These are phyloP conservation scores for Ampelocalamus luodianensis DNA, from an alignment of 176 grass and related monocot genomes.

Conservation along the genomic window DNA sequence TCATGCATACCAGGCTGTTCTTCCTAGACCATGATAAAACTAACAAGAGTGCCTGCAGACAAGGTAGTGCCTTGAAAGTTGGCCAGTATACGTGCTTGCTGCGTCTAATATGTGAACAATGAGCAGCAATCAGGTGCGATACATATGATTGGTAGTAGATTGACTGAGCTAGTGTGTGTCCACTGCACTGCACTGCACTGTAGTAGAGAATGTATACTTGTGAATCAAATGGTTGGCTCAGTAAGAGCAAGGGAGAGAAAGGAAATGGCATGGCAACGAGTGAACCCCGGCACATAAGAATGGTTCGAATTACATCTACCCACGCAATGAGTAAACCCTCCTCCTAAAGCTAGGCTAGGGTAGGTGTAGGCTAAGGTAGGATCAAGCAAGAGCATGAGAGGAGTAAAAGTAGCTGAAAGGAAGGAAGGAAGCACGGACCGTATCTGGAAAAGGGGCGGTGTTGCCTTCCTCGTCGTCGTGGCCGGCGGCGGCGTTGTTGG, in stretches of 20 bases:
- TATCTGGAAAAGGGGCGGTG: slow-evolving; percentile 59
- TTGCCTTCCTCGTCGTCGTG: slow-evolving; percentile 61
- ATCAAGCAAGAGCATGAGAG: not conserved
- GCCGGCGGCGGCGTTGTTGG: slow-evolving; percentile 58
- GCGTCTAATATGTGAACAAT: not conserved
- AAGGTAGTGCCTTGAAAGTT: not conserved
- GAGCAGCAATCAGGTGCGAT: not conserved
- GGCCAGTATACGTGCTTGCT: not conserved
- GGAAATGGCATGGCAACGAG: not conserved
- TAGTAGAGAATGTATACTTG: not conserved
- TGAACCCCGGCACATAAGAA: not conserved
- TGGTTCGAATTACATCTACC: not conserved
- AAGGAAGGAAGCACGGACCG: slow-evolving; percentile 32
- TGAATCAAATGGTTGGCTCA: not conserved
- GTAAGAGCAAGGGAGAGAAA: not conserved
- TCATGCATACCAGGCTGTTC: not conserved
- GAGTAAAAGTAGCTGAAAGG: not conserved
- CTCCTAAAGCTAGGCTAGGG: not conserved
- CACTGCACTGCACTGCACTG: not conserved
- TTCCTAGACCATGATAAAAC: not conserved
- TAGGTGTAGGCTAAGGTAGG: not conserved
- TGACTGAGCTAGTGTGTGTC: not conserved
- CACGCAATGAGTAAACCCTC: not conserved
- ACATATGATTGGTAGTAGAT: not conserved
- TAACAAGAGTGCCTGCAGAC: not conserved